A percentile compares a stretch with the other conserved stretches of the same genome.
Evolutionary conservation across 2,329 filamentous ascomycete genomes (phyloP).

Genomic region (Penicillium sp.): DNA sequence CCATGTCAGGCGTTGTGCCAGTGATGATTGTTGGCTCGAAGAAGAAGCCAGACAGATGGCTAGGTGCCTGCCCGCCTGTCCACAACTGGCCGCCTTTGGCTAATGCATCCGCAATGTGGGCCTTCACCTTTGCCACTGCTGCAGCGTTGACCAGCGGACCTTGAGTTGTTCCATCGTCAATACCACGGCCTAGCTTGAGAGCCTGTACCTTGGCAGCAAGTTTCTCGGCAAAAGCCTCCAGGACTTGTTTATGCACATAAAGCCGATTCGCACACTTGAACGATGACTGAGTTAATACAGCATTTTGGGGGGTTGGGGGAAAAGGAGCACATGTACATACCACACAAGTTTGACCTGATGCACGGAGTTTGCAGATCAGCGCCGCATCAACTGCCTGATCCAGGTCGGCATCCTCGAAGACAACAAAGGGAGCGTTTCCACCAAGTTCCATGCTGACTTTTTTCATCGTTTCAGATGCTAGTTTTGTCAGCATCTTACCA

Average conservation of each 20-base stretch:
- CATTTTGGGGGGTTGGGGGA: too few relatives aligned
- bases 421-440: constrained; percentile 60
- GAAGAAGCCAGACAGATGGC: constrained; percentile 60
- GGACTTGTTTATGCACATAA: constrained; percentile 37
- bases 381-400: constrained; percentile 39
- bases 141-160: constrained; percentile 56
- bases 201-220: constrained; percentile 48
- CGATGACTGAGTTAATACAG: too few relatives aligned
- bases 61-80: constrained; percentile 51
- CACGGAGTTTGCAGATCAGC: constrained; percentile 35
- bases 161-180: constrained; percentile 52
- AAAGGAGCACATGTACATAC: constrained; percentile 1
- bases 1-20: constrained; percentile 56
- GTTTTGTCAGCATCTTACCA: constrained; percentile 58
- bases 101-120: constrained; percentile 61
- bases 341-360: constrained; percentile 39
- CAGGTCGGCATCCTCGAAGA: constrained; percentile 61
- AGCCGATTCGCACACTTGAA: constrained; percentile 32
- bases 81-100: constrained; percentile 60
- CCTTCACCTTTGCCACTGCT: constrained; percentile 51
- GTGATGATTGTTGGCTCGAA: constrained; percentile 64
- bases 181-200: constrained; percentile 54
- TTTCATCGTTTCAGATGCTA: constrained; percentile 58
- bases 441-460: constrained; percentile 61
- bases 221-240: constrained; percentile 51